Percentiles rank a stretch among this genome's conserved stretches.
Conservation (phyloP, 495 filamentous ascomycete species). For the Podospora pseudopauciseta region DNA sequence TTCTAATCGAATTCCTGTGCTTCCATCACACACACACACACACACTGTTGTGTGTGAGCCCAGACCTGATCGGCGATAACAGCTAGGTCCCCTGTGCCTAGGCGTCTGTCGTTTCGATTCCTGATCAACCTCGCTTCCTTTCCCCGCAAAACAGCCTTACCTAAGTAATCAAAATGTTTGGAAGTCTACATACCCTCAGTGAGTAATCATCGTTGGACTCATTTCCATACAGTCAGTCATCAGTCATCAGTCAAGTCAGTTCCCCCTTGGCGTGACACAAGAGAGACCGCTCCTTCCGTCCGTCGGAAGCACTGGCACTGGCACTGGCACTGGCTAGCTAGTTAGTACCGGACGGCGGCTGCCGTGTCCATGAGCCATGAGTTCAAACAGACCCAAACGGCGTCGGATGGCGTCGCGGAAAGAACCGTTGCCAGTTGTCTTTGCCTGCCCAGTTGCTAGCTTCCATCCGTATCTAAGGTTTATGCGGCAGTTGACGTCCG, state of each 20-base stretch:
- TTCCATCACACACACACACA: background rate
- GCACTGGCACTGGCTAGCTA: background rate
- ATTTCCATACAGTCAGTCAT: background rate
- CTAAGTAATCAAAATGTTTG: conserved; percentile 30
- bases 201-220: conserved; percentile 19
- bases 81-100: background rate
- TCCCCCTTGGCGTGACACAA: conserved; percentile 3
- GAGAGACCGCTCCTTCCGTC: background rate
- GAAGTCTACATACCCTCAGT: conserved; percentile 34
- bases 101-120: background rate
- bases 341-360: background rate
- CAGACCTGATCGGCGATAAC: background rate
- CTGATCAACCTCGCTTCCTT: background rate
- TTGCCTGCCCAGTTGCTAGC: background rate
- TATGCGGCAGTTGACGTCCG: conserved; percentile 12
- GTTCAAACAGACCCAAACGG: background rate
- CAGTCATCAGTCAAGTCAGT: background rate
- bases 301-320: background rate
- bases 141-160: background rate
- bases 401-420: background rate
- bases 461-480: background rate
- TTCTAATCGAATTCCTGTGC: background rate
- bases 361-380: background rate
- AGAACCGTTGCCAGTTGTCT: background rate
- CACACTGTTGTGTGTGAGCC: background rate